Evolutionary conservation across 495 filamentous ascomycete genomes (phyloP).

Genomic region (Penicillium parvum): DNA sequence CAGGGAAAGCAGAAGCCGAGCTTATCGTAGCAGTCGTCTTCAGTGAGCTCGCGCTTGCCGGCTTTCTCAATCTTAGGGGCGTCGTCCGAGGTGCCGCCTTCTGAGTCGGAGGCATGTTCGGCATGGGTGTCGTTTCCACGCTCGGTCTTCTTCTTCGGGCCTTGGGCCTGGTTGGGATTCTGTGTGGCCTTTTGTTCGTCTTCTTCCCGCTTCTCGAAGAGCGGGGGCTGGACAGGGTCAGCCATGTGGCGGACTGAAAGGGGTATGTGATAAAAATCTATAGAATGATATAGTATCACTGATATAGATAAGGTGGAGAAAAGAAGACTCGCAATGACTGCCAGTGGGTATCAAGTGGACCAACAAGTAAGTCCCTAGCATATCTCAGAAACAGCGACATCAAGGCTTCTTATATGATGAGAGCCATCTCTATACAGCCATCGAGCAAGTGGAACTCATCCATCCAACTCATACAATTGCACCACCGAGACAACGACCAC

Average conservation of each 20-base stretch:
- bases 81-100: constrained; percentile 6
- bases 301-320: not conserved
- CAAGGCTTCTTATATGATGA: constrained; percentile 7
- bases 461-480: no score
- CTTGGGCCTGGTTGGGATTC: not conserved
- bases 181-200: not conserved
- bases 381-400: constrained; percentile 13
- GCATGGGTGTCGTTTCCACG: constrained; percentile 14
- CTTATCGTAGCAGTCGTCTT: constrained; percentile 57
- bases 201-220: constrained; percentile 12
- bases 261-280: not conserved
- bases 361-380: constrained; percentile 18
- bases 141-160: constrained; percentile 2
- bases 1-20: constrained; percentile 60
- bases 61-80: constrained; percentile 16
- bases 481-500: no score
- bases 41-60: constrained; percentile 55
- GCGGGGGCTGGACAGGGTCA: not conserved
- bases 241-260: constrained; percentile 6
- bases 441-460: no score
- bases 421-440: no score
- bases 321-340: not conserved
- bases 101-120: constrained; percentile 19
- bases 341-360: constrained; percentile 7
- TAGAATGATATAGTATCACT: not conserved